Conservation (phyloP, 306 rosid species). For the Argentina anserina region DNA sequence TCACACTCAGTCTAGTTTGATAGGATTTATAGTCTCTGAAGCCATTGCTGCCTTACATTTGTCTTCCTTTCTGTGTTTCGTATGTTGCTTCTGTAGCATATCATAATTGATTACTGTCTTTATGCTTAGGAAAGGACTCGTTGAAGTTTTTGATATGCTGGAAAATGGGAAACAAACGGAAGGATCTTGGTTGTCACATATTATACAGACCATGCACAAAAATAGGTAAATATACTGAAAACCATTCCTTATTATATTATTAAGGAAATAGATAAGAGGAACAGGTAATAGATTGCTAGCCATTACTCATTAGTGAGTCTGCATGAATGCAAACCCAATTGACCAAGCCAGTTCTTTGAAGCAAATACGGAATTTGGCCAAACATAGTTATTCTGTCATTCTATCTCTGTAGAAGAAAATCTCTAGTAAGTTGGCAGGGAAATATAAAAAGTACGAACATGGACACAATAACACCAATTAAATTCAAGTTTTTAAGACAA, state of each 20-base stretch:
- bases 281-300: not conserved
- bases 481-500: not conserved
- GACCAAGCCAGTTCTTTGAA: not conserved
- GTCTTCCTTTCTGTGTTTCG: not conserved
- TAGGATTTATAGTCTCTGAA: not conserved
- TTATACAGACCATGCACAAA: constrained; percentile 65
- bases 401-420: not conserved
- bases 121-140: constrained; percentile 73
- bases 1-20: not conserved
- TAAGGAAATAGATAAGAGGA: constrained; percentile 1
- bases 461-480: not conserved
- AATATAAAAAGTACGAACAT: not conserved
- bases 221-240: constrained; percentile 50
- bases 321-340: not conserved
- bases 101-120: constrained; percentile 19
- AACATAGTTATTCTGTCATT: not conserved
- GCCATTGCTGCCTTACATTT: not conserved
- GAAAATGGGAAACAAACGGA: constrained; percentile 58
- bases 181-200: constrained; percentile 46
- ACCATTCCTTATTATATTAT: not conserved
- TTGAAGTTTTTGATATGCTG: constrained; percentile 67
- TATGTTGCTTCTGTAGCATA: not conserved
- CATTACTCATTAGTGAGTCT: not conserved
- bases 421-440: too few relatives aligned
- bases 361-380: not conserved